Evolutionary conservation across 305 asterid species (phyloP).

Genomic region (Ajuga reptans): DNA sequence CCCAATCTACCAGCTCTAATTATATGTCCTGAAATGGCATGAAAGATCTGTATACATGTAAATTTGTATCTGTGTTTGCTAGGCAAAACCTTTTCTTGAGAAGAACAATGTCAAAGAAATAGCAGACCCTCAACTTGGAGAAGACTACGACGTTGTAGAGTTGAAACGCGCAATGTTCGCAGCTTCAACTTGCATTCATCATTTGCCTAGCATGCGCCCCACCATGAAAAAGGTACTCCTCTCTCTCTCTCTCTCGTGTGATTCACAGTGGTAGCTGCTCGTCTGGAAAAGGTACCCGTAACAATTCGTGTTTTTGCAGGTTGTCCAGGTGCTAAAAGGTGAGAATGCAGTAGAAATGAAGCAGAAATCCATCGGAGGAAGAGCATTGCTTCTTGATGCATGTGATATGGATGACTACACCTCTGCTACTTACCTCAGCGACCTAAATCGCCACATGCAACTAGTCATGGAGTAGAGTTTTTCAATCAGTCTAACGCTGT

Average conservation of each 20-base stretch:
- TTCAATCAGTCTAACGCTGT: not conserved
- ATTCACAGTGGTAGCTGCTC: no score
- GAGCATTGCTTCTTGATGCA: slow-evolving; percentile 47
- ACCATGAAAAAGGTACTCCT: slow-evolving; percentile 62
- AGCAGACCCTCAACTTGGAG: slow-evolving; percentile 66
- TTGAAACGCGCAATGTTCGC: slow-evolving; percentile 70
- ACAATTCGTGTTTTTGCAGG: slow-evolving; percentile 30
- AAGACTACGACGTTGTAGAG: slow-evolving; percentile 38
- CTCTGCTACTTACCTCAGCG: slow-evolving; percentile 51
- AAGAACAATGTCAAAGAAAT: slow-evolving; percentile 51
- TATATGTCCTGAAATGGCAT: not conserved
- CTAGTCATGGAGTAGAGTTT: slow-evolving; percentile 66
- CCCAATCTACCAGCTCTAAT: not conserved
- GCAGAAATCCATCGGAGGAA: slow-evolving; percentile 50
- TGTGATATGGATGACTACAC: slow-evolving; percentile 72
- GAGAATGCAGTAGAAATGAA: slow-evolving; percentile 49
- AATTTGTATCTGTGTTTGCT: not conserved
- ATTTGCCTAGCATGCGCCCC: slow-evolving; percentile 67
- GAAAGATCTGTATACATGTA: not conserved
- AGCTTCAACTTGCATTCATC: slow-evolving; percentile 76
- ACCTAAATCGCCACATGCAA: slow-evolving; percentile 80
- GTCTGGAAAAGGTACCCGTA: no score
- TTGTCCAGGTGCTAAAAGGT: slow-evolving; percentile 54
- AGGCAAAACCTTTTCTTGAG: slow-evolving; percentile 88
- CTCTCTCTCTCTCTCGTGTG: not conserved